Base-by-base conservation (phyloP, 257 asterid genomes). In the Cruciata laevipes region DNA sequence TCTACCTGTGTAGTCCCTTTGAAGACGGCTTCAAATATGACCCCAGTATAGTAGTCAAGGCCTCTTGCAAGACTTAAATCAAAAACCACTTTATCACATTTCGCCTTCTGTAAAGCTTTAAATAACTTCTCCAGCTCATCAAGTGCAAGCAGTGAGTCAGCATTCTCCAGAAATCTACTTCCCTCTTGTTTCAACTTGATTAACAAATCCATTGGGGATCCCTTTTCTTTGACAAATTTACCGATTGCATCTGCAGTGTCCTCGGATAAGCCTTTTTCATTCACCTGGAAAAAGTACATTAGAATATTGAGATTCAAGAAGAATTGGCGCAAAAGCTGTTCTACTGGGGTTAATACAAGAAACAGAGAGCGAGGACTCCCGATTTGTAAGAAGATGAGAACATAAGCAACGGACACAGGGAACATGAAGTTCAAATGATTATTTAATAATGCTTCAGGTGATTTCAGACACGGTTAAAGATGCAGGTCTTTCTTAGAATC, bases 51-150 rank as follows among this genome's bases (percentile, higher is more conserved):
- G 83, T 94, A 94, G 81, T 94, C 99, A 76, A 94, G 84, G 51
- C 99, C 99, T 79, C 99, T 87, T 70, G 99, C 99, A 71, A 94
- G 99, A 74, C 99, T 94, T 85, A 94, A 77, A 83, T 90, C 99
- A 69, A 94, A 90, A 72, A 88, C 85, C 56, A 90, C 87, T 84
- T 77, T 88, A 16, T 83, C 80, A 65, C 97, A 88, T 73, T 81
- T 90, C 52, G 95, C 79, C 82, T 75, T 87, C 67, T 59, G 85
- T 72, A 94, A 73, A 65, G 96, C 89, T 78, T 82, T 82, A 74
- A 94, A 94, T 71, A 94, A 76, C 75, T 85, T 80, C 80, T 90
- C 97, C 72, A 90, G 74, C 71, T 94, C 99, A 67, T 86, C 64
- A 82, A 94, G 74, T 70, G 96, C 99, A 72, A 79, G 77, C 66